Evolutionary conservation across 2,329 filamentous ascomycete species (phyloP), one percentile per base, ranked within the genome.

Genomic region (Ambrosiella cleistominuta): DNA sequence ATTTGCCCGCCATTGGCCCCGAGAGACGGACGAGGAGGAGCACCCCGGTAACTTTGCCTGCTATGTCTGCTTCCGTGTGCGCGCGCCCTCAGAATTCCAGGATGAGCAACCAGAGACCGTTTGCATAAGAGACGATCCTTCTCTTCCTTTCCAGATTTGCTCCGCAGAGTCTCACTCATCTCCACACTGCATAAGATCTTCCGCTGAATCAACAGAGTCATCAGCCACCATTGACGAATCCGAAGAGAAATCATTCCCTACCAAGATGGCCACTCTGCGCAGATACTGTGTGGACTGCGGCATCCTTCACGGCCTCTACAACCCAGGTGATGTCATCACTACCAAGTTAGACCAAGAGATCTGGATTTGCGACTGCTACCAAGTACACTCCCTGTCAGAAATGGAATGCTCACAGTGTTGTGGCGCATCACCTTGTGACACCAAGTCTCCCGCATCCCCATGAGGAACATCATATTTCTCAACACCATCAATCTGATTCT

Each of bases 271-370:
- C 17, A 62, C 65, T 55, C 64, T 73, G 7, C 68, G 71, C 7
- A 67, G 71, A 19, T 73, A 71, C 61, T 73, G 71, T 61, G 69
- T 73, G 55, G 69, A 68, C 17, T 73, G 71, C 51, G 71, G 71
- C n/a, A 66, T 73, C 51, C 63, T 64, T 27, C 62, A 66, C 19
- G 70, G 70, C 1, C 63, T 73, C 7, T 69, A 73, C 56, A 66
- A 63, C 2, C 67, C 70, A 1, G 68, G 66, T 39, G 70, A 71
- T 62, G 67, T 67, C 42, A 62, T 73, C 17, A 68, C 66, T 8
- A 72, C 71, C 7, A 68, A 68, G 60, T 67, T 67, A 1, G 66
- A 68, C 0, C 67, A 68, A 52, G 68, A 69, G 55, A 66, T 72
- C 13, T 73, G 70, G 70, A 66, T 73, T 7, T 73, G 71, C 62